Percentiles rank a stretch among this genome's conserved stretches.
Evolutionary conservation across 345 rosid genomes (phyloP).

Genomic region (Balakata baccata): DNA sequence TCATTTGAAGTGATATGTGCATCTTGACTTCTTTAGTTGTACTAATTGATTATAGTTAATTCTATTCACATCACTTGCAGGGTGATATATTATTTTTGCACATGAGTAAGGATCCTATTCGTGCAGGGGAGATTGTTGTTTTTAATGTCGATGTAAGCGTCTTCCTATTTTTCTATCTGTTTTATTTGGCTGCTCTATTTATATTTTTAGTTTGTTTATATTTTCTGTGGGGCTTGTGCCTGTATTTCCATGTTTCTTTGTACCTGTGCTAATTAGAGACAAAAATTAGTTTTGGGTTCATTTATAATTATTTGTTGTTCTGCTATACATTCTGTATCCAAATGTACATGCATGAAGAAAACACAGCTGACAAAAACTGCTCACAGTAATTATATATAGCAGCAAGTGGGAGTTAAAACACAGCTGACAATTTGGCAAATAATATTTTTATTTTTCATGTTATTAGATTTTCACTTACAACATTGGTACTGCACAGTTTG

Average conservation of each 20-base stretch:
- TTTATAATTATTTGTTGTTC: neutral
- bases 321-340: neutral
- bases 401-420: neutral
- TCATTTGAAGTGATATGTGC: neutral
- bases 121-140: slow-evolving; percentile 96
- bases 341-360: neutral
- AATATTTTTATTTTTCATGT: neutral
- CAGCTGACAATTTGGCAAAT: neutral
- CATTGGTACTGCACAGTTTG: neutral
- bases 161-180: neutral
- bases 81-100: slow-evolving; percentile 93
- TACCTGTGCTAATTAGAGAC: neutral
- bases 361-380: too few relatives aligned
- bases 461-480: neutral
- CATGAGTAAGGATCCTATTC: slow-evolving; percentile 91
- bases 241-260: neutral
- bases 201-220: neutral
- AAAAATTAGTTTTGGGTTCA: neutral
- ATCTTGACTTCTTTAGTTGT: neutral
- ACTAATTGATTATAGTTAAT: neutral
- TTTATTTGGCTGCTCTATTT: neutral
- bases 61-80: slow-evolving; percentile 35
- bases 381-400: too few relatives aligned
- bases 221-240: neutral
- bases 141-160: slow-evolving; percentile 79